Conservation (phyloP, 2,329 filamentous ascomycete species). For the Colletotrichum sidae region DNA sequence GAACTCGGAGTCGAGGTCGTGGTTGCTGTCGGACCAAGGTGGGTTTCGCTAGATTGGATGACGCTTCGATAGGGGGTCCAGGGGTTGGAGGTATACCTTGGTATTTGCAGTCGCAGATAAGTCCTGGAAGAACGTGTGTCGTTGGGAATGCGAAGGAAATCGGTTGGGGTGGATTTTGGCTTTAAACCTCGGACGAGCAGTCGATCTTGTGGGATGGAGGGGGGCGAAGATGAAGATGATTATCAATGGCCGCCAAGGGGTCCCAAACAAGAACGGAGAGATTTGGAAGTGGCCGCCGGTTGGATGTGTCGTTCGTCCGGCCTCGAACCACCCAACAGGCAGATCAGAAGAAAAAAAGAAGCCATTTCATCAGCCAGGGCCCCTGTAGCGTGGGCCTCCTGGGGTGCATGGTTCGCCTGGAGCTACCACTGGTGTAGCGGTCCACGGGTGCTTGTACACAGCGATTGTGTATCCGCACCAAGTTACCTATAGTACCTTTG, state of each 20-base stretch:
- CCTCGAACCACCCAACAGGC: constrained; percentile 26
- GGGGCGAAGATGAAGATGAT: background rate
- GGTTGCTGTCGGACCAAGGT: constrained; percentile 5
- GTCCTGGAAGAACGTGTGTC: too few species aligned
- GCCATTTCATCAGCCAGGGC: constrained; percentile 23
- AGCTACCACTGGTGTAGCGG: background rate
- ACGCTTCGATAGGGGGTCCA: constrained; percentile 19
- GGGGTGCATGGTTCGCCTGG: background rate
- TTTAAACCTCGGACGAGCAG: background rate
- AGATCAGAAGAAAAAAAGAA: constrained; percentile 27
- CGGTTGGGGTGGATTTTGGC: constrained; percentile 8
- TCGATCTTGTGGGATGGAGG: background rate
- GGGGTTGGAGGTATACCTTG: background rate
- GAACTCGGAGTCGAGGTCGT: background rate
- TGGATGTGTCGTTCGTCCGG: constrained; percentile 32
- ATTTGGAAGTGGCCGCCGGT: constrained; percentile 15
- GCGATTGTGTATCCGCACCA: background rate
- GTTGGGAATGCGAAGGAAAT: constrained; percentile 21
- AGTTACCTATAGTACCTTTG: background rate
- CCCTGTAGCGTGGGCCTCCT: constrained; percentile 14
- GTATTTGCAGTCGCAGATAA: too few species aligned
- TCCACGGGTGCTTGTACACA: background rate
- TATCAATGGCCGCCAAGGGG: background rate
- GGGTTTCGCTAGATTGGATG: constrained; percentile 10
- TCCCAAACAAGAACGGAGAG: constrained; percentile 21